Percentiles rank a stretch among this genome's conserved stretches.
phyloP scores from a whole-genome alignment of 169 alveolate species.

The Plasmodium falciparum region DNA sequence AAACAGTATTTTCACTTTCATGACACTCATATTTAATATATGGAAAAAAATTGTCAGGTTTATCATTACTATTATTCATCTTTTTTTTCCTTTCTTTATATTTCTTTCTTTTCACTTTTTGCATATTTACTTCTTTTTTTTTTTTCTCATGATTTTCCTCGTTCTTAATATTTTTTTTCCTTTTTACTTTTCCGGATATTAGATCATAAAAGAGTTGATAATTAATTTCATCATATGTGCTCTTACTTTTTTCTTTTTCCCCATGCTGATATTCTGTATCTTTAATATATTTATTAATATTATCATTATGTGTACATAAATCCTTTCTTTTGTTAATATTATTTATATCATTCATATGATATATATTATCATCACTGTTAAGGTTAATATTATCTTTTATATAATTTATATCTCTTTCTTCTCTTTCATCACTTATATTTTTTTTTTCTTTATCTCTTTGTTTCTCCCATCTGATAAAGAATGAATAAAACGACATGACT shows the following conservation, averaged over 20 bases:
- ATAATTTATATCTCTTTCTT: too few species aligned
- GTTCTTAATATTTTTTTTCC: constrained; percentile 1
- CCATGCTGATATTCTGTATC: background rate
- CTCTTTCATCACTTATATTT: background rate
- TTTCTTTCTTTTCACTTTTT: background rate
- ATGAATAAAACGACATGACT: constrained; percentile 11
- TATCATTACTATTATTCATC: background rate
- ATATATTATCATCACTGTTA: too few species aligned
- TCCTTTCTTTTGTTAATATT: too few species aligned
- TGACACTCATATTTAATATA: background rate
- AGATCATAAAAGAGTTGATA: constrained; percentile 34
- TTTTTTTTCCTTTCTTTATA: background rate
- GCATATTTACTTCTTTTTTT: background rate
- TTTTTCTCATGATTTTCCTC: background rate
- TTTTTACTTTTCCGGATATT: constrained; percentile 29
- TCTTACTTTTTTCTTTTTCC: background rate
- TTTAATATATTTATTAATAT: too few species aligned
- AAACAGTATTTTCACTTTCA: background rate
- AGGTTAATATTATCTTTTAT: too few species aligned
- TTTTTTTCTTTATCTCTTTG: constrained; percentile 12
- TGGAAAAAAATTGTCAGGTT: background rate
- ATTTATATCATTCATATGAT: too few species aligned
- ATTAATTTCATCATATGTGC: constrained; percentile 27
- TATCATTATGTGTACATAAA: too few species aligned
- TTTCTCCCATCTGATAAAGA: constrained; percentile 25